Conservation (phyloP, 2,329 filamentous ascomycete genomes). For the Pseudogymnoascus sp. region DNA sequence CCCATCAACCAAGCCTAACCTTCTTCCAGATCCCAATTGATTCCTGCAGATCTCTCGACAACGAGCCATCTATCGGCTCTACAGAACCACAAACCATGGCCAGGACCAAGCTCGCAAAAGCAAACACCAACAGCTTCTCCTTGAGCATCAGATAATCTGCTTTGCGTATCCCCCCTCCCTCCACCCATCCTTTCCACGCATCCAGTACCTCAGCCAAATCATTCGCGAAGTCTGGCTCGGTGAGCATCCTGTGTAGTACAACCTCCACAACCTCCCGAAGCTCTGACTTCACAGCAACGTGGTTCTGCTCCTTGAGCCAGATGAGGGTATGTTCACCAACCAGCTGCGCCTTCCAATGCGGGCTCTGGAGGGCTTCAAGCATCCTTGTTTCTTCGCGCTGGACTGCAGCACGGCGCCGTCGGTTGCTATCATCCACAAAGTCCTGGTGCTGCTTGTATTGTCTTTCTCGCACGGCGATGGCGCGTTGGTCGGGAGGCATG, state of each 20-base stretch:
- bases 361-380: slow-evolving; percentile 46
- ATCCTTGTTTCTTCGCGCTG: slow-evolving; percentile 40
- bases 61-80: slow-evolving; percentile 39
- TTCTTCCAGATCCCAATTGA: slow-evolving; percentile 47
- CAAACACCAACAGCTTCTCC: slow-evolving; percentile 37
- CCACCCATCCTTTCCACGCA: slow-evolving; percentile 47
- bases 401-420: slow-evolving; percentile 32
- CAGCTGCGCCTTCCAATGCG: slow-evolving; percentile 43
- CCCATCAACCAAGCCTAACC: slow-evolving; percentile 40
- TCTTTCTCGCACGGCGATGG: slow-evolving; percentile 36
- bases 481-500: slow-evolving; percentile 37
- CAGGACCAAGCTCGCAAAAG: slow-evolving; percentile 41
- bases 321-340: slow-evolving; percentile 39
- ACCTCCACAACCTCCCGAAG: slow-evolving; percentile 39
- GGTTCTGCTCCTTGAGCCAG: slow-evolving; percentile 35
- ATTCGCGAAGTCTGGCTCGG: slow-evolving; percentile 38
- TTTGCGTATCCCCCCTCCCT: slow-evolving; percentile 47
- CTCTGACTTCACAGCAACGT: slow-evolving; percentile 22
- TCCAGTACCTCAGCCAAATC: slow-evolving; percentile 41
- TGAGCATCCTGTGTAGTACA: slow-evolving; percentile 46
- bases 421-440: slow-evolving; percentile 41
- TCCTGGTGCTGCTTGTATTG: slow-evolving; percentile 37
- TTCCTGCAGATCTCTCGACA: slow-evolving; percentile 48
- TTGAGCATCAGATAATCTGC: slow-evolving; percentile 36
- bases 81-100: slow-evolving; percentile 42